Evolutionary conservation across 805 yeast genomes (phyloP).

Genomic region (Clavispora vitiphila): DNA sequence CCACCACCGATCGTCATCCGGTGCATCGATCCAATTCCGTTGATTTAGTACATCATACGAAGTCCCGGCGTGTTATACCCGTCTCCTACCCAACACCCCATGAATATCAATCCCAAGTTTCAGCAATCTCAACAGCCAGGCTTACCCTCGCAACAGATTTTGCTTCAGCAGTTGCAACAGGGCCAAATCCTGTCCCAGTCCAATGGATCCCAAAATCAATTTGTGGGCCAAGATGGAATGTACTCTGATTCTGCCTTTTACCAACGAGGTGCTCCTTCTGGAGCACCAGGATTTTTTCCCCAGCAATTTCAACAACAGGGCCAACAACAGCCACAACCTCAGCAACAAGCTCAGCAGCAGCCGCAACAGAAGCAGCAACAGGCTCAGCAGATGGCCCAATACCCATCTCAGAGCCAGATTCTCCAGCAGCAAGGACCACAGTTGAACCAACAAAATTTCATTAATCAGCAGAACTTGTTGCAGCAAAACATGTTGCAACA

Average conservation of each 20-base stretch:
- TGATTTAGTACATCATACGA: background rate
- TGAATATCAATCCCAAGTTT: constrained; percentile 20
- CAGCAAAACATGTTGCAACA: constrained; percentile 1
- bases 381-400: constrained; percentile 11
- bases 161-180: constrained; percentile 39
- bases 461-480: constrained; percentile 6
- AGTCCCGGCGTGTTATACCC: background rate
- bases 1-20: background rate
- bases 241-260: constrained; percentile 19
- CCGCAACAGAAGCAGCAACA: constrained; percentile 14
- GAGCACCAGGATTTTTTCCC: constrained; percentile 17
- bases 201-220: constrained; percentile 10
- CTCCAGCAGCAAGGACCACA: constrained; percentile 12
- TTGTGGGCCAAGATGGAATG: constrained; percentile 21
- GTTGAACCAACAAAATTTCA: constrained; percentile 5
- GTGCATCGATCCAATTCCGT: background rate
- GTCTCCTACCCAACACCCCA: background rate
- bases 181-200: constrained; percentile 24
- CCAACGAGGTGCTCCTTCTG: constrained; percentile 19
- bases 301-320: constrained; percentile 12
- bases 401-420: constrained; percentile 9
- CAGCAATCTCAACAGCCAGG: constrained; percentile 23
- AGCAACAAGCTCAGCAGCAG: constrained; percentile 22
- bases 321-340: constrained; percentile 16
- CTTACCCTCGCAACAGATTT: constrained; percentile 39